These are phyloP conservation scores for Cucurbita moschata DNA, from an alignment of 306 rosid genomes.

Conservation along the genomic window DNA sequence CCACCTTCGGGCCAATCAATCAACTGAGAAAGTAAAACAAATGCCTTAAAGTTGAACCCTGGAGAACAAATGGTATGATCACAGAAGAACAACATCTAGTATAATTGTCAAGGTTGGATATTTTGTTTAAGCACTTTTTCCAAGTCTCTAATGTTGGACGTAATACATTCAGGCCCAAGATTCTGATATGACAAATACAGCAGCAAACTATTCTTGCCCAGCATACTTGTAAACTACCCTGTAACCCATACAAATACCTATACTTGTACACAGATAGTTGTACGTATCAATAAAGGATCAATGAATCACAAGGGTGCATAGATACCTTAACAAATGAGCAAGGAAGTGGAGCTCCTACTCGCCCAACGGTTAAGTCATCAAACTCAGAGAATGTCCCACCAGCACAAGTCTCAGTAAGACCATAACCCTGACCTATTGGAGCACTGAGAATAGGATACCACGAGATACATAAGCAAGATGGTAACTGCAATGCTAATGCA, in stretches of 20 bases:
- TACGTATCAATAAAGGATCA: not conserved
- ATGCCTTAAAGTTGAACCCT: not conserved
- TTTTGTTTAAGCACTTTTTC: not conserved
- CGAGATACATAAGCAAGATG: constrained; percentile 3
- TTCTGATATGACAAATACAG: not conserved
- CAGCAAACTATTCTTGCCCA: not conserved
- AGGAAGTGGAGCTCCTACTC: constrained; percentile 97
- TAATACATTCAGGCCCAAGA: not conserved
- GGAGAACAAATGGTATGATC: not conserved
- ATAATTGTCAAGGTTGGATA: not conserved
- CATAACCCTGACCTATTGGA: constrained; percentile 94
- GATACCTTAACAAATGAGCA: constrained; percentile 76
- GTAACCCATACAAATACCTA: not conserved
- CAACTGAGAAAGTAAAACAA: constrained; percentile 38
- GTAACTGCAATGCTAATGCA: not conserved
- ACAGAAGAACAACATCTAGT: not conserved
- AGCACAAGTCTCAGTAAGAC: constrained; percentile 95
- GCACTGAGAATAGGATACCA: constrained; percentile 42
- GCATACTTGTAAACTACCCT: not conserved
- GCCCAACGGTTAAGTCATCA: constrained; percentile 78
- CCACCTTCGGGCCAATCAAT: constrained; percentile 94
- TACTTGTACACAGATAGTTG: not conserved
- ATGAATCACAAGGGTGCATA: not conserved
- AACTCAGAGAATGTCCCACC: constrained; percentile 88
- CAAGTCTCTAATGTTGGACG: not conserved